phyloP scores from a whole-genome alignment of 305 asterid genomes.

The Fraxinus sp. region DNA sequence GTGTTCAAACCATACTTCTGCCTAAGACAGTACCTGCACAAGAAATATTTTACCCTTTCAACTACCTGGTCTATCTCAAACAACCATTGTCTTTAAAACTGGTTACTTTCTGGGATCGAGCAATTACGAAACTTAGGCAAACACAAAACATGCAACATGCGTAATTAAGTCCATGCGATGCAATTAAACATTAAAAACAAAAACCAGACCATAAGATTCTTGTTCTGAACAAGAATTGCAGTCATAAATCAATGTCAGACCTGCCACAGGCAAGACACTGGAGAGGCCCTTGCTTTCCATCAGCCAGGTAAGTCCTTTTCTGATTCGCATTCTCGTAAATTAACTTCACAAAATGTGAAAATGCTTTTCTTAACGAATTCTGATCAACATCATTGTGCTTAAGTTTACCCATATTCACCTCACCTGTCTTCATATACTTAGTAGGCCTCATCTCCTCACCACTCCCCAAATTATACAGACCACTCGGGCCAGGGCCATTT shows the following conservation, averaged over 20 bases:
- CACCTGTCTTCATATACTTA: constrained; percentile 52
- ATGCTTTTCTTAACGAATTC: constrained; percentile 57
- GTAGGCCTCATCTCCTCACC: constrained; percentile 57
- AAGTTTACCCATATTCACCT: constrained; percentile 40
- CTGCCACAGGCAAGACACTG: constrained; percentile 80
- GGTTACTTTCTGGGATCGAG: not conserved
- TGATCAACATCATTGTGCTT: constrained; percentile 74
- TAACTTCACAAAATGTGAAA: constrained; percentile 68
- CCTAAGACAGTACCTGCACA: not conserved
- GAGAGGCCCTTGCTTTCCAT: constrained; percentile 79
- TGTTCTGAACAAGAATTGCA: constrained; percentile 5
- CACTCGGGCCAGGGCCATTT: constrained; percentile 49
- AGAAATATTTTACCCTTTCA: not conserved
- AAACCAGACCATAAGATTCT: constrained; percentile 10
- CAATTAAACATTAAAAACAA: constrained; percentile 7
- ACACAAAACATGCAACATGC: not conserved
- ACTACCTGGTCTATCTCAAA: not conserved
- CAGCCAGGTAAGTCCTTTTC: constrained; percentile 67
- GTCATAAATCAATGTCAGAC: constrained; percentile 46
- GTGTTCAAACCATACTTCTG: not conserved
- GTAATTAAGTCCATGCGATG: constrained; percentile 7
- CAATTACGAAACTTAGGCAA: not conserved
- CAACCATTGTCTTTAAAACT: constrained; percentile 1
- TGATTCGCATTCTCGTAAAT: constrained; percentile 60
- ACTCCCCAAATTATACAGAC: constrained; percentile 40